Evolutionary conservation across 208 protist genomes (phyloP), one percentile per base, ranked within the genome.

Genomic region (Acanthamoeba healyi): DNA sequence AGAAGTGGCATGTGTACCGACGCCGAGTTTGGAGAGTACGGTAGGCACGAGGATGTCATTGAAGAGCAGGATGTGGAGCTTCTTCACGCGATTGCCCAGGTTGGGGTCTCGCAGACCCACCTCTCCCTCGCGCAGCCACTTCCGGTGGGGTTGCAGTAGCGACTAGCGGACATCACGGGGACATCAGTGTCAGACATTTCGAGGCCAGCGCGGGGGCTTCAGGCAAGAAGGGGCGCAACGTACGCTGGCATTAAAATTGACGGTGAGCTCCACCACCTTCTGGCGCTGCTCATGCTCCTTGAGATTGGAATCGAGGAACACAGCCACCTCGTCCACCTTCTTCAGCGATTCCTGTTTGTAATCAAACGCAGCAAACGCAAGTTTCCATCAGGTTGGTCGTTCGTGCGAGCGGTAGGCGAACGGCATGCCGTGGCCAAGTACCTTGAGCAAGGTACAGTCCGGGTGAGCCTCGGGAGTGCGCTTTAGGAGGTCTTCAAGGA

Each of bases 241-340:
- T 82, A 82, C 72, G 42, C 42, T 42, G n/a, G 72, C 72, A 26
- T 82, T 82, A 26, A 54, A 51, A 26, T 42, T 82, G 42, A 82
- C 72, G 72, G 72, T 82, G 10, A 82, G 42, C 72, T 82, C 17
- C 36, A 82, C 34, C 42, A 82, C 34, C n/a, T 82, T 82, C 72
- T 82, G 72, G 34, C 72, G 72, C 72, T 82, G 72, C 42, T 82
- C 72, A 32, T 82, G 34, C 72, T 82, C 72, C 72, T 82, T 82
- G 19, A 82, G 42, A 32, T 82, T 82, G 22, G 34, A 42, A 42
- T 82, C 72, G 10, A 82, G 19, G 72, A 54, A 82, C 72, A 54
- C 72, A 12, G 72, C 72, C n/a, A 82, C 72, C n/a, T 42, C 34
- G 10, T 82, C 42, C 38, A 82, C 42, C 24, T 42, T 54, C 42